Base-by-base conservation (phyloP, 2,329 filamentous ascomycete species). In the Alternaria infectoria region DNA sequence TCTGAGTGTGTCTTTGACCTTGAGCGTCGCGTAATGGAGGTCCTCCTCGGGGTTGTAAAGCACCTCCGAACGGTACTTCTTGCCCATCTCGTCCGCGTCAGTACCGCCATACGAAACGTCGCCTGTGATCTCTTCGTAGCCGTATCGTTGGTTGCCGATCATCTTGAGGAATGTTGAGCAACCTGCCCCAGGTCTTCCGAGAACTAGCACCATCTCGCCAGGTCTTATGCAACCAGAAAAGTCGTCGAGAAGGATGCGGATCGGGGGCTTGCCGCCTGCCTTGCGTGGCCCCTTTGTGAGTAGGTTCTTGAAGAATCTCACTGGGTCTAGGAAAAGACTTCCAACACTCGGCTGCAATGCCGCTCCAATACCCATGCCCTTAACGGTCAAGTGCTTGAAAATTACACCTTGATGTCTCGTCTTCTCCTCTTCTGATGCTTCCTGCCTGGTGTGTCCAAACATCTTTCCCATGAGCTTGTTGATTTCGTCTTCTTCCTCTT, bases 31-130 rank as follows among this genome's bases (percentile, higher is more conserved):
- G 67, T 93, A 94, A 74, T 94, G 91, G 26, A 90, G 85, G 74
- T 93, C 91, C 26, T 90, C 88, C 80, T 95, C 92, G 13, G 92
- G 89, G 69, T 93, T 93, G 76, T 95, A 94, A 12, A 92, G 83
- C 2, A 90, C 75, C 77, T 89, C 89, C 44, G 88, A 89, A 62
- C 87, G 85, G 72, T 90, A 91, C 70, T 89, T 83, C 65, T 86
- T 84, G 4, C 74, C 77, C 83, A 87, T 86, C 13, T 79, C 81
- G 8, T 81, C 74, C 0, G 86, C 81, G 68, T 84, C 80, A 1
- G 86, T 86, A 10, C 86, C 86, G n/a, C 86, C 87, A 69, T 90
- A 81, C 5, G 71, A 76, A 25, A 82, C 77, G 7, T 90, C 84
- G 0, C 89, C 90, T 1, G 83, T 75, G 3, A 91, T 84, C 3